Evolutionary conservation across 208 protist genomes (phyloP).

Genomic region (Acanthamoeba lenticulata): DNA sequence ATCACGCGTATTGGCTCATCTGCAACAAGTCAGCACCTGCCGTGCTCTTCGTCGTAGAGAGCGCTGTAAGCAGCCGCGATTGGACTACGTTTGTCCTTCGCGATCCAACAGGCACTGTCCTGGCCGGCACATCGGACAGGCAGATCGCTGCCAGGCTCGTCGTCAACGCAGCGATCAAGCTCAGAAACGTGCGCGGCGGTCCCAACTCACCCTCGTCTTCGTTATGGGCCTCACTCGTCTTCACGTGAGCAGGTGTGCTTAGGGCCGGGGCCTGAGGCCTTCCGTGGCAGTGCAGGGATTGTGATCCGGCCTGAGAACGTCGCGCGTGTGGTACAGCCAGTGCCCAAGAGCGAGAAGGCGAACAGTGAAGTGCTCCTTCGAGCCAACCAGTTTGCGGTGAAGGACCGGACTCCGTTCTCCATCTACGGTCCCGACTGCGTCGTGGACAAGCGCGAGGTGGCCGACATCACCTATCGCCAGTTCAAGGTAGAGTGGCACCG

Average conservation of each 20-base stretch:
- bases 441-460: neutral
- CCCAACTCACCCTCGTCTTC: neutral
- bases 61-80: neutral
- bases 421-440: neutral
- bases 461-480: constrained; percentile 6
- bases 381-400: neutral
- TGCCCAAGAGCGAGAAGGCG: neutral
- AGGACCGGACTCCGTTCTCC: neutral
- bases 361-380: neutral
- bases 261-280: neutral
- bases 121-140: neutral
- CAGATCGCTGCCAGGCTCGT: neutral
- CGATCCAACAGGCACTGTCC: neutral
- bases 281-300: neutral
- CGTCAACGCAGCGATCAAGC: neutral
- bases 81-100: neutral
- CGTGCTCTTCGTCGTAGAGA: neutral
- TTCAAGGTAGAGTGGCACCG: neutral
- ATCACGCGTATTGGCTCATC: neutral
- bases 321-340: neutral
- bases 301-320: neutral
- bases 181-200: neutral
- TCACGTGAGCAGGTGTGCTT: neutral
- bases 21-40: neutral
- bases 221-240: neutral